Evolutionary conservation across 2,329 filamentous ascomycete genomes (phyloP), one percentile per base, ranked within the genome.

Genomic region (Clonostachys solani): DNA sequence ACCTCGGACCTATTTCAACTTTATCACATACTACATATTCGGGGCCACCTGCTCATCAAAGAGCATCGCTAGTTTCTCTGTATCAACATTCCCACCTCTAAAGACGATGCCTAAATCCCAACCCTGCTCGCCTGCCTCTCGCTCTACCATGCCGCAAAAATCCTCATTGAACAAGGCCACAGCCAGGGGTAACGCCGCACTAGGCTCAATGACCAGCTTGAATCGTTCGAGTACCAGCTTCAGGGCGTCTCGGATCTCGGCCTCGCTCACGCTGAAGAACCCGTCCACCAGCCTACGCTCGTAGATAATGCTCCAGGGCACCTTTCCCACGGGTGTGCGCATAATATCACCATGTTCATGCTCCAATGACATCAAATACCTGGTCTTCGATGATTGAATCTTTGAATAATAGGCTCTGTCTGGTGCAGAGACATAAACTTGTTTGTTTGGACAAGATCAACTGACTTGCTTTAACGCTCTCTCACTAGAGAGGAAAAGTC

Each of bases 131-230:
- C 85, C 85, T 0, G 72, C 83, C 61, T 89, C 84, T 45, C 57
- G 61, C 65, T 85, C 78, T 13, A 89, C 83, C 60, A 82, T 60
- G 10, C 59, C 61, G 49, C 86, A 68, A 52, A 92, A 94, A 16
- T 87, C 86, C 64, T 91, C 86, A 62, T 92, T 84, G 53, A 78
- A 94, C 54, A 95, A 65, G 46, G 81, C 81, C 7, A 86, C 84
- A 1, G 89, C 89, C 50, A 95, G 61, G 2, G 81, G 80, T 9
- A 94, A 88, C 2, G 83, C 87, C 1, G 86, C 79, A 64, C 82
- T 87, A 17, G 89, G 89, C 70, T 95, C 89, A 19, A 94, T 79
- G 35, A 92, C 80, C 36, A 91, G 69, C 77, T 95, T 94, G 73
- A 91, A 80, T 47, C 89, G 70, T 74, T 95, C 89, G 52, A 89